Evolutionary conservation across 495 filamentous ascomycete species (phyloP).

Genomic region (Lepraria neglecta): DNA sequence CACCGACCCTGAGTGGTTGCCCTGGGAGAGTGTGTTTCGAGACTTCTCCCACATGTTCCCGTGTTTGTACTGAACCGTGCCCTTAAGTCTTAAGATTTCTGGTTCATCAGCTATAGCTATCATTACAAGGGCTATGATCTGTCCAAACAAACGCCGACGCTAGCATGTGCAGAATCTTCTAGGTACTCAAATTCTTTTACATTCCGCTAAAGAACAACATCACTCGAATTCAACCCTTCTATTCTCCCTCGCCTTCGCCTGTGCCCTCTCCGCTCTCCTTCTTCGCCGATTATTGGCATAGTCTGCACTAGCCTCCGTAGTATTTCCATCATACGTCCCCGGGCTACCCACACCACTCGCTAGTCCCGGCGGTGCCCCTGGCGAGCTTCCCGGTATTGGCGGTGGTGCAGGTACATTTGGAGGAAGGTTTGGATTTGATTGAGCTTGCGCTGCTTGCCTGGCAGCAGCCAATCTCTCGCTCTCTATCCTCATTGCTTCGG

Average conservation of each 20-base stretch:
- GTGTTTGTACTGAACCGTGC: too few relatives aligned
- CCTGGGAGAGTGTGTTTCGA: too few relatives aligned
- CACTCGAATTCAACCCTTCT: slow-evolving; percentile 26
- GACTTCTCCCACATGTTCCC: too few relatives aligned
- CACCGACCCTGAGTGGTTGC: too few relatives aligned
- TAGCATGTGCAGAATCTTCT: neutral
- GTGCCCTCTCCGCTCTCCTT: slow-evolving; percentile 47
- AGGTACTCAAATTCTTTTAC: neutral
- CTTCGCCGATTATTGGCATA: slow-evolving; percentile 49
- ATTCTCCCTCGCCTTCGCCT: slow-evolving; percentile 35
- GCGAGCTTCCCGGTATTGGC: slow-evolving; percentile 35
- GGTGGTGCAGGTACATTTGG: slow-evolving; percentile 28
- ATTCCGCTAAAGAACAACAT: neutral
- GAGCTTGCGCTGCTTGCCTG: slow-evolving; percentile 22
- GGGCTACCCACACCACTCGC: slow-evolving; percentile 42
- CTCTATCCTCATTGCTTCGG: slow-evolving; percentile 42
- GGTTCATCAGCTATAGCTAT: neutral
- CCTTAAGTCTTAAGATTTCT: neutral
- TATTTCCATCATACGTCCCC: slow-evolving; percentile 40
- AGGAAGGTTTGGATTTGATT: slow-evolving; percentile 14
- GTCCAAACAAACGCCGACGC: neutral
- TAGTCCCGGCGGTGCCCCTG: slow-evolving; percentile 35
- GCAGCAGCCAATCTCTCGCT: slow-evolving; percentile 37
- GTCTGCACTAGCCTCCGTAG: slow-evolving; percentile 48
- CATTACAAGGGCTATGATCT: neutral